Percentiles rank a stretch among this genome's conserved stretches.
These are phyloP conservation scores for Trichomonas gallinae DNA, from an alignment of 208 protist species.

Conservation along the genomic window DNA sequence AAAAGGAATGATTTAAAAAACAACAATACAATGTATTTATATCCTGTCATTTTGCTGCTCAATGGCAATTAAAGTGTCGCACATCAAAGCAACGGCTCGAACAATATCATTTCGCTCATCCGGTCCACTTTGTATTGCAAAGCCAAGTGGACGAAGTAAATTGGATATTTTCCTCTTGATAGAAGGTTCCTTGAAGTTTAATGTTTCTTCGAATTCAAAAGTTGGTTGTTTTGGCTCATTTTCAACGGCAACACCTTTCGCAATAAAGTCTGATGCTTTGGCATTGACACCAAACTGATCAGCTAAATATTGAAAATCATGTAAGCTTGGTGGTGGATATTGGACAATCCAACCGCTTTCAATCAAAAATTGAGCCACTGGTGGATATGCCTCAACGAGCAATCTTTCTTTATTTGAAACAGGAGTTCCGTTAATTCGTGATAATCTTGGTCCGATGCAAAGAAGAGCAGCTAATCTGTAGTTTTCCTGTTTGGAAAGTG, in stretches of 20 bases:
- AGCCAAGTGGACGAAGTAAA: background rate
- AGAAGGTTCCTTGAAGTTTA: background rate
- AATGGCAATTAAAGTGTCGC: background rate
- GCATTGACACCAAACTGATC: background rate
- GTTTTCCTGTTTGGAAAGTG: background rate
- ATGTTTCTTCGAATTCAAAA: background rate
- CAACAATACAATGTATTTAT: background rate
- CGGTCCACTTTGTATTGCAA: background rate
- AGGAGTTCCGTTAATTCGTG: background rate
- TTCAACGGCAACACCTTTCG: background rate
- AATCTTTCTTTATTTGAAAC: background rate
- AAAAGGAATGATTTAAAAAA: background rate
- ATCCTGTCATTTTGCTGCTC: background rate
- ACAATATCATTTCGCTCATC: background rate
- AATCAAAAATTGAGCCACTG: background rate
- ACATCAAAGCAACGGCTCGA: background rate
- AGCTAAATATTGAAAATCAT: background rate
- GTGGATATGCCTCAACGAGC: background rate
- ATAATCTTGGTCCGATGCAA: background rate
- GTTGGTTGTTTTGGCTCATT: background rate
- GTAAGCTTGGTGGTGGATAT: background rate
- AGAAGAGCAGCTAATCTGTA: background rate
- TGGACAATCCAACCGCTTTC: background rate
- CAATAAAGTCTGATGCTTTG: background rate
- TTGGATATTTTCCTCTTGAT: background rate